These are phyloP conservation scores for Chrysoporthe cubensis DNA, from an alignment of 2,329 filamentous ascomycete species.

Conservation along the genomic window DNA sequence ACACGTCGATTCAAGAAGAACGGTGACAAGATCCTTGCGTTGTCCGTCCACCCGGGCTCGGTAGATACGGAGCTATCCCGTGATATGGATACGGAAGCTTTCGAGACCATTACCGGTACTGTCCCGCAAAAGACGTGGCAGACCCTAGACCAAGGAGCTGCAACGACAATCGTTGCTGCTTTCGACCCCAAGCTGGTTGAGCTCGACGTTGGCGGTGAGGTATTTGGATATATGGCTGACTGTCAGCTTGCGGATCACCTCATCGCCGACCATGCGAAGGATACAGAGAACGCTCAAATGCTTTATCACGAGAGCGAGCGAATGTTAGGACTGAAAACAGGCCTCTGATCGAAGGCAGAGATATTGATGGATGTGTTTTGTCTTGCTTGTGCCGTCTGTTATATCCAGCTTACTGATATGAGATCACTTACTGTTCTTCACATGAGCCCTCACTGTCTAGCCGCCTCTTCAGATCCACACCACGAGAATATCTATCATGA, in stretches of 20 bases:
- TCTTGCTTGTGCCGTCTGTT: not conserved
- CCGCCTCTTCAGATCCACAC: too few relatives aligned
- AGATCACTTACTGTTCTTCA: not conserved
- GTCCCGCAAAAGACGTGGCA: slow-evolving; percentile 41
- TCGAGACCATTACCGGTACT: slow-evolving; percentile 33
- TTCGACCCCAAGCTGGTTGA: slow-evolving; percentile 42
- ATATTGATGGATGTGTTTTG: not conserved
- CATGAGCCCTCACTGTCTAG: not conserved
- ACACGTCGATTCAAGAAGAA: slow-evolving; percentile 37
- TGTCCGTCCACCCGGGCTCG: slow-evolving; percentile 26
- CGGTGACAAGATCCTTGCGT: slow-evolving; percentile 28
- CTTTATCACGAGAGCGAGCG: slow-evolving; percentile 25
- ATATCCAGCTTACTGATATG: not conserved
- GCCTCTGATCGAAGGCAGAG: not conserved
- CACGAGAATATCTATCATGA: too few relatives aligned
- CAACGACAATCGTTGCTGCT: slow-evolving; percentile 48
- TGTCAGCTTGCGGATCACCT: slow-evolving; percentile 22
- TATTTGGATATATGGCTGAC: slow-evolving; percentile 18
- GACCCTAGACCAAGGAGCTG: slow-evolving; percentile 41
- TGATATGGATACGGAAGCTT: slow-evolving; percentile 33
- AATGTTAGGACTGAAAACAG: slow-evolving; percentile 22
- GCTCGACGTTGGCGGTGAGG: slow-evolving; percentile 30
- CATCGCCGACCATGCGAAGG: slow-evolving; percentile 20
- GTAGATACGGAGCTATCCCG: slow-evolving; percentile 32
- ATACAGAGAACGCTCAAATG: slow-evolving; percentile 20